Base-by-base conservation (phyloP, 2,329 filamentous ascomycete genomes). In the Pseudocercospora fuligena region DNA sequence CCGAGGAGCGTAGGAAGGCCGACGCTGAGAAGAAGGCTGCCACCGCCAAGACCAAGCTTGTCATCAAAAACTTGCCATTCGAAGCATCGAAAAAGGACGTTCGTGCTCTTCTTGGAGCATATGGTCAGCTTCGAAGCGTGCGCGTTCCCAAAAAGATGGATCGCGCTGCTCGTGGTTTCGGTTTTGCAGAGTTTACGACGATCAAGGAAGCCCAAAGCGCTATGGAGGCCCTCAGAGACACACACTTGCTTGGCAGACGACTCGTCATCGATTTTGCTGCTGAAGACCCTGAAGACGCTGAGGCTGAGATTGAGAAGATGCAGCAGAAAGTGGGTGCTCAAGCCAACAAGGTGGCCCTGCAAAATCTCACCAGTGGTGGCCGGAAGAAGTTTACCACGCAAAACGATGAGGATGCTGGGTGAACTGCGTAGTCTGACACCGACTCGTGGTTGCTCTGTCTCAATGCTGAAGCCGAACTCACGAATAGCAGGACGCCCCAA, bases 61-160 rank as follows among this genome's bases (percentile, higher is more conserved):
- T 98, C 80, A 91, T 99, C 83, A 99, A 98, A 85, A 99, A 99
- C 83, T 83, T 99, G 80, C 94, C 95, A 21, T 99, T 99, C 83
- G 93, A 98, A 82, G 91, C 92, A 58, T 91, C 89, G 62, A 97
- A 97, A 84, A 95, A 96, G 80, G 95, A 99, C 78, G 86, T 99
- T 66, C 88, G 92, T 69, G 85, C 90, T 62, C 85, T 98, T 49
- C 94, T 98, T 78, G 89, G 92, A 68, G 89, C 92, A 40, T 98
- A 97, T 80, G 96, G 95, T 54, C 91, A 97, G 78, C 88, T 99
- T 69, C 91, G 93, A 75, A 94, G 93, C 61, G 92, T 99, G 68
- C 92, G 95, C 70, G 88, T 99, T 76, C 95, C 95, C 61, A 94
- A 97, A 83, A 98, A 97, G 81, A 94, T 97, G 79, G 93, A 97